Evolutionary conservation across 2,329 filamentous ascomycete genomes (phyloP).

Genomic region (Botrytis porri): DNA sequence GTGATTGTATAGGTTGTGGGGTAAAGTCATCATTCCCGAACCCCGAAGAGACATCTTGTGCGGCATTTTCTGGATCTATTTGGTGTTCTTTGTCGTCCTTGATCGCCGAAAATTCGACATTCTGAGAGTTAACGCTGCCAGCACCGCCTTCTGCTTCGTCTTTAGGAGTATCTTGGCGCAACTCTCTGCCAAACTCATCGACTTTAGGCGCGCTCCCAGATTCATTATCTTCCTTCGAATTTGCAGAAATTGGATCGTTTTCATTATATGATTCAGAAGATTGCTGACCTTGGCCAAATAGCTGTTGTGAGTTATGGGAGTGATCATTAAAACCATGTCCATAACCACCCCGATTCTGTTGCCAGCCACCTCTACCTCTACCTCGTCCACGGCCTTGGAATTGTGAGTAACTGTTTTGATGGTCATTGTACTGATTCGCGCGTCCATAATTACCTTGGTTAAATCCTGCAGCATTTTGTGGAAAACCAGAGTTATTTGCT

Average conservation of each 20-base stretch:
- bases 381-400: constrained; percentile 45
- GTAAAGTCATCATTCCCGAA: constrained; percentile 22
- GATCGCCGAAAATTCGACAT: constrained; percentile 15
- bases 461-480: constrained; percentile 60
- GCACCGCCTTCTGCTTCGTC: constrained; percentile 14
- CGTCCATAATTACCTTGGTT: constrained; percentile 83
- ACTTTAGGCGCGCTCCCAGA: constrained; percentile 31
- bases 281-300: constrained; percentile 32
- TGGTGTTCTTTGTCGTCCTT: constrained; percentile 22
- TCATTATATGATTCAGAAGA: constrained; percentile 35
- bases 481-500: constrained; percentile 72
- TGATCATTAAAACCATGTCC: constrained; percentile 35
- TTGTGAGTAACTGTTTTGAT: constrained; percentile 59
- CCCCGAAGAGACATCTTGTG: constrained; percentile 20
- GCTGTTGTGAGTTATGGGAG: constrained; percentile 35
- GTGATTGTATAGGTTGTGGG: constrained; percentile 37
- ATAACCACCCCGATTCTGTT: constrained; percentile 33
- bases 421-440: constrained; percentile 69
- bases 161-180: constrained; percentile 32
- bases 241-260: constrained; percentile 32
- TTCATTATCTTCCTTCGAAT: constrained; percentile 33
- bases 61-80: constrained; percentile 23
- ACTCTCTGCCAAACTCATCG: constrained; percentile 40
- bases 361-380: constrained; percentile 38
- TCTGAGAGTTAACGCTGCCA: constrained; percentile 8